Evolutionary conservation across 164 flowering plant species (phyloP), one percentile per base, ranked within the genome.

Genomic region (Chimonanthus salicifolius): DNA sequence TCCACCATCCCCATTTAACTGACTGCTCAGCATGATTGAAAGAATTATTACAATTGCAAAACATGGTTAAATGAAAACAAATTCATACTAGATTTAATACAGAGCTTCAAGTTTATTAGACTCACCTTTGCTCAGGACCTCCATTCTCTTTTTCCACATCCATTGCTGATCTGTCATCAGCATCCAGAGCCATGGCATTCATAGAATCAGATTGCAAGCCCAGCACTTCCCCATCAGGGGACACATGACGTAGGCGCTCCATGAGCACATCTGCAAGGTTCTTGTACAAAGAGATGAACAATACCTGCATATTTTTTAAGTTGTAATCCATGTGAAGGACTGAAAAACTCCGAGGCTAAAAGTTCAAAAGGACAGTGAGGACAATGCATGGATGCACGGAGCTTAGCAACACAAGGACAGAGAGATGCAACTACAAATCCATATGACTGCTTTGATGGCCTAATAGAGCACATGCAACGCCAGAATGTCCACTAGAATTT

Each of bases 61-160:
- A 58, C 11, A 58, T 58, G 16, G 46, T 18, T 62, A 20, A 50
- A 62, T 10, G 5, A 21, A 54, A 15, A 50, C 45, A 10, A 74
- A 73, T 51, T 47, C 2, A 5, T 45, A 75, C 8, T 10, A 58
- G 16, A 10, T 58, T 54, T n/a, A 7, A 6, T 51, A 54, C 60
- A 54, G 60, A 54, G 16, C 60, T n/a, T 54, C 60, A 54, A 11
- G 49, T 5, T 4, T 10, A 10, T 6, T 44, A n/a, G n/a, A 58
- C 67, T n/a, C 18, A 92, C 97, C 91, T 87, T 77, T 73, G 85
- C 63, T 83, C 77, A 3, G 86, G 75, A 74, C 70, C 79, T 70
- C 79, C 92, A 72, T 84, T 84, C 71, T 88, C 97, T 47, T 86
- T 74, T 72, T 94, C 97, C 73, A 89, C 78, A 60, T 92, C 97